Evolutionary conservation across 2,329 filamentous ascomycete species (phyloP).

Genomic region (Thelonectria blattea): DNA sequence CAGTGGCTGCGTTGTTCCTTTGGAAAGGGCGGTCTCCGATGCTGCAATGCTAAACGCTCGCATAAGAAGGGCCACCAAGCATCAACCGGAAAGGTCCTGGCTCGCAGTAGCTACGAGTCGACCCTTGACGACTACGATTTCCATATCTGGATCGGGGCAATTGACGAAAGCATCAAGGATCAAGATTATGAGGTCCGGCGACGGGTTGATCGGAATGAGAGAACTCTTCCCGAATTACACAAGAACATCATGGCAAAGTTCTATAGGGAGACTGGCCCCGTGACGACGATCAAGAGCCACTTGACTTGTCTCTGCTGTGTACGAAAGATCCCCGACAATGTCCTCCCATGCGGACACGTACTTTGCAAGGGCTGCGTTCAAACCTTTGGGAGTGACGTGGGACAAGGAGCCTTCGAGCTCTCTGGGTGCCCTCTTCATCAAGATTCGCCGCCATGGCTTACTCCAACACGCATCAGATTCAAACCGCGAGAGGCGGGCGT

Average conservation of each 20-base stretch:
- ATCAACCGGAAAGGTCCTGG: conserved; percentile 1
- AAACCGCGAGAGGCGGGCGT: conserved; percentile 16
- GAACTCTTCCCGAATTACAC: not conserved
- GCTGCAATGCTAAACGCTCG: conserved; percentile 4
- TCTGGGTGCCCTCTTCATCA: conserved; percentile 6
- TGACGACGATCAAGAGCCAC: conserved; percentile 2
- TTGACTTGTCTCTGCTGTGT: conserved; percentile 14
- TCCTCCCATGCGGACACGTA: conserved; percentile 12
- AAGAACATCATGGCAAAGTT: not conserved
- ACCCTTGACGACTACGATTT: not conserved
- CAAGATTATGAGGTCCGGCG: not conserved
- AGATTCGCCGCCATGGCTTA: not conserved
- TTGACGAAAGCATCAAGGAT: not conserved
- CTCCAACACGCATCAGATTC: conserved; percentile 1
- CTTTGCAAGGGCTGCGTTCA: conserved; percentile 14
- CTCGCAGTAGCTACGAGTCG: not conserved
- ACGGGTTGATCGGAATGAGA: not conserved
- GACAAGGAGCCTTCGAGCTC: conserved; percentile 1
- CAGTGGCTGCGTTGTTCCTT: conserved; percentile 12
- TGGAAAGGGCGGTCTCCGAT: not conserved
- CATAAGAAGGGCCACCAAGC: conserved; percentile 11
- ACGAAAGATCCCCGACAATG: conserved; percentile 13
- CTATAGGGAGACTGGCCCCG: not conserved
- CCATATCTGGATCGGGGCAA: not conserved
- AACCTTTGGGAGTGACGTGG: conserved; percentile 1